Evolutionary conservation across 257 asterid species (phyloP).

Genomic region (Nicotiana noctiflora): DNA sequence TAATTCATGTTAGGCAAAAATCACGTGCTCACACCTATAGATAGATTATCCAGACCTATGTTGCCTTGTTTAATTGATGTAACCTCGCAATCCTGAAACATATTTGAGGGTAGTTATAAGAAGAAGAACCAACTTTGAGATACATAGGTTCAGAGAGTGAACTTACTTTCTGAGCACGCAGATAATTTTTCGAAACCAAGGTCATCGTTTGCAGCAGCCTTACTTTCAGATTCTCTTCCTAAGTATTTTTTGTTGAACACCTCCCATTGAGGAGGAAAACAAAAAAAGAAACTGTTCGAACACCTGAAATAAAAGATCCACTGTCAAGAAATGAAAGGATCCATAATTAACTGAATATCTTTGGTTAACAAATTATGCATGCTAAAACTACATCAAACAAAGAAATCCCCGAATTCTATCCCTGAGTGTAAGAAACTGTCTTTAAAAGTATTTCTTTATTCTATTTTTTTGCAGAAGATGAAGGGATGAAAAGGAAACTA

Average conservation of each 20-base stretch:
- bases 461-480: background rate
- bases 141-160: background rate
- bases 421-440: background rate
- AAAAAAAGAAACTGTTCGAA: constrained; percentile 47
- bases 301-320: constrained; percentile 30
- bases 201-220: constrained; percentile 11
- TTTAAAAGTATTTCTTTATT: background rate
- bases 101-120: background rate
- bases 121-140: background rate
- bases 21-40: too few relatives aligned
- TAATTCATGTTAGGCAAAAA: too few relatives aligned
- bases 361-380: constrained; percentile 1
- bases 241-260: constrained; percentile 29
- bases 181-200: constrained; percentile 7
- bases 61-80: background rate
- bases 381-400: background rate
- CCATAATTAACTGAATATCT: background rate
- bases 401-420: background rate
- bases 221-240: constrained; percentile 25
- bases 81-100: background rate
- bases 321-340: background rate
- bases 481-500: background rate
- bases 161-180: constrained; percentile 22
- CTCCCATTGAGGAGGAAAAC: constrained; percentile 82
- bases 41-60: background rate